Evolutionary conservation across 1,139 yeast species (phyloP), one percentile per base, ranked within the genome.

Genomic region (Petasospora rhodanensis): DNA sequence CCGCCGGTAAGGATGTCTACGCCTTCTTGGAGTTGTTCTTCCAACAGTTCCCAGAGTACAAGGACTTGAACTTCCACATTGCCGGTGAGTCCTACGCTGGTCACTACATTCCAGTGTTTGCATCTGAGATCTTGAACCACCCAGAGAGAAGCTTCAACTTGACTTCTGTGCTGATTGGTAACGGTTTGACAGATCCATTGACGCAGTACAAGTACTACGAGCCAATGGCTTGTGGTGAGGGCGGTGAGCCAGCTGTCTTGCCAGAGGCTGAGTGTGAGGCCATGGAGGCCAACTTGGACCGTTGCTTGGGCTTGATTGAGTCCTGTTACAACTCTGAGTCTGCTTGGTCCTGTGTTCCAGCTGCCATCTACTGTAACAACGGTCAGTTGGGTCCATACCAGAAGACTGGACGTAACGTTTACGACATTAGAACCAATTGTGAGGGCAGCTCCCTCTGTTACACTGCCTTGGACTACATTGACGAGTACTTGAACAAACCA

Each of bases 31-130:
- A 83, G 55, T 72, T 89, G 56, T 91, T 91, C 68, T 91, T 83
- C 71, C 73, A 82, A 60, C 85, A 84, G 58, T 91, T 87, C 74
- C 95, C 96, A 27, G 76, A 89, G 62, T 86, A 82, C 64, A 61
- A 70, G 31, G 61, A 73, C 23, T 68, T 73, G 41, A 77, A 74
- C 34, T 87, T 91, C 80, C 97, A 89, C 62, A 87, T 91, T 62
- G 94, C 97, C 29, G 98, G 97, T 51, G 97, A 91, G 64, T 85
- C 96, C n/a, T 91, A 91, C 57, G 98, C 95, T 36, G 98, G 98
- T 43, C 97, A 91, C 61, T 91, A 91, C 62, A 87, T 91, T 48
- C 98, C 97, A 20, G 89, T 78, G 8, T 84, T 91, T 58, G 96
- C 96, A 15, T 64, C 80, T 32, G 96, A 89, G 62, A 89, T 91